Conservation (phyloP, 164 flowering plant genomes). For the Vitis amurensis region DNA sequence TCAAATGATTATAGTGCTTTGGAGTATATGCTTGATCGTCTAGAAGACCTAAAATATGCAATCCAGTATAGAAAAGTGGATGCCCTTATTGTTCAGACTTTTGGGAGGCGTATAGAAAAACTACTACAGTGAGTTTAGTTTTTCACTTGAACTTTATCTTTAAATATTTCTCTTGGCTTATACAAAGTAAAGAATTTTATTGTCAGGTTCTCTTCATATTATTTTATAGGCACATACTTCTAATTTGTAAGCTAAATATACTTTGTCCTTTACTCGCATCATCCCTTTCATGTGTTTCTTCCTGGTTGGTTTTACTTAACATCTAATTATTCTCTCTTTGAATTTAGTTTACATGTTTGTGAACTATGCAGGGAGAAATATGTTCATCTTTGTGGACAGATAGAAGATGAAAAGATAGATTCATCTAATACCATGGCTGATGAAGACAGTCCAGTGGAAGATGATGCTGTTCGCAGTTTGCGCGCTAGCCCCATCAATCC, state of each 20-base stretch:
- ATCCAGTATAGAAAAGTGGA: slow-evolving; percentile 88
- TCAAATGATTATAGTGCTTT: slow-evolving; percentile 58
- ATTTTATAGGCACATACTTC: not conserved
- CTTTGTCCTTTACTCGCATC: not conserved
- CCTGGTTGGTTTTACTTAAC: not conserved
- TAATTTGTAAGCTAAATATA: not conserved
- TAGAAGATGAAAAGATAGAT: slow-evolving; percentile 77
- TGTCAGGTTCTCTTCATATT: too few species aligned
- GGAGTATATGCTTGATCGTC: slow-evolving; percentile 66
- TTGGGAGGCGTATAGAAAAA: slow-evolving; percentile 95
- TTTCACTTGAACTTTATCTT: not conserved
- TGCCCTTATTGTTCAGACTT: slow-evolving; percentile 92
- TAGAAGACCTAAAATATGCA: slow-evolving; percentile 78
- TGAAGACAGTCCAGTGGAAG: slow-evolving; percentile 77
- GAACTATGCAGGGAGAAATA: slow-evolving; percentile 80
- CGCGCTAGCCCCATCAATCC: slow-evolving; percentile 76
- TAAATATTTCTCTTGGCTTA: not conserved
- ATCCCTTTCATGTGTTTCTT: not conserved
- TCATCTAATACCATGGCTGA: slow-evolving; percentile 57
- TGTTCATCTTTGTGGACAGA: slow-evolving; percentile 75
- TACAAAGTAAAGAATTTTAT: not conserved
- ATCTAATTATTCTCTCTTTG: not conserved
- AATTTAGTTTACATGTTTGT: slow-evolving; percentile 5
- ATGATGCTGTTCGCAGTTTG: slow-evolving; percentile 66
- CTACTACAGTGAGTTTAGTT: slow-evolving; percentile 72